Base-by-base conservation (phyloP, 2,329 filamentous ascomycete species). In the Exophiala calicioides region DNA sequence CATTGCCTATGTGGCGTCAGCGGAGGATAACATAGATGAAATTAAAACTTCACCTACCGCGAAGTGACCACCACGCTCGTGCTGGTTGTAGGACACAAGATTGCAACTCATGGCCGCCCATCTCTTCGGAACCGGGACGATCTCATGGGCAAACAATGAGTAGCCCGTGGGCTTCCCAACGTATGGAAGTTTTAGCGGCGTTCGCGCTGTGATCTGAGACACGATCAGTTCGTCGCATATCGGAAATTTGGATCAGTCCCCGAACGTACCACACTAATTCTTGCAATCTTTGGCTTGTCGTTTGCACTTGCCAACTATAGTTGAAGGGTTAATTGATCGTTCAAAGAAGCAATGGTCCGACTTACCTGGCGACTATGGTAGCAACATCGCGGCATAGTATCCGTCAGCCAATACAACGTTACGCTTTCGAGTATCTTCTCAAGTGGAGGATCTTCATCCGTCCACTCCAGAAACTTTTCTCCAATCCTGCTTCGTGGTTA, bases 91-190 rank as follows among this genome's bases (percentile, higher is more conserved):
- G 19, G 33, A 51, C 7, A 52, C 44, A 26, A 58, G 37, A 21
- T 58, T 54, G 5, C 55, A 50, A 8, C 47, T 53, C 18, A 33
- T 50, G 7, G 20, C 46, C 9, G 40, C 53, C 55, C 55, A 58
- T 15, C 18, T 34, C 59, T 58, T 62, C 0, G 75, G 73, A 1
- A 70, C 42, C 0, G 68, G 62, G 2, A 62, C 51, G 7, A 76
- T 52, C 32, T 78, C 74, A 10, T 58, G 59, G 0, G 69, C 68
- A 48, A 76, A 79, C 8, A 58, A 64, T 0, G 70, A 75, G 49
- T 67, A 76, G 0, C 72, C 76, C 23, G 73, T 62, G 1, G 73
- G 74, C 46, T 75, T 76, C 5, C 68, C 18, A 12, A 33, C 31
- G n/a, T 3, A 33, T 16, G 12, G 31, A 12, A 15, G 18, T 13